Evolutionary conservation across 176 grass and related monocot genomes (phyloP), one percentile per base, ranked within the genome.

Genomic region (Otatea glauca): DNA sequence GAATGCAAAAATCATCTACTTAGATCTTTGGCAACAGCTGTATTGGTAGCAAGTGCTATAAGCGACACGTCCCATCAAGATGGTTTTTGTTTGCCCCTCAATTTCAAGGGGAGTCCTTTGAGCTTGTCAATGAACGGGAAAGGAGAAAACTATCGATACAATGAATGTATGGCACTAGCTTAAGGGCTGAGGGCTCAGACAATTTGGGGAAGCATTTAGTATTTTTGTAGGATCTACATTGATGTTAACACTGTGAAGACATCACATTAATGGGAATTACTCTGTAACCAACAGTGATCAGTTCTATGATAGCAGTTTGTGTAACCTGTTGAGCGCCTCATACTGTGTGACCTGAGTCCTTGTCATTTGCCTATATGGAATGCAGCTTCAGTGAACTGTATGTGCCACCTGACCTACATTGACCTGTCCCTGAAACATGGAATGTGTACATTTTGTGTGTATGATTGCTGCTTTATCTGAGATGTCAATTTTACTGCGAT

Each of bases 351-450:
- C 73, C 21, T 11, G 20, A 13, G 73, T 58, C 51, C 29, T 58
- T 76, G 73, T 16, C 53, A 53, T 23, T 49, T 71, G 72, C 72
- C 29, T 55, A 10, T 55, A n/a, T 37, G 27, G 51, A 76, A 76
- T 55, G 53, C 18, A 59, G 21, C 18, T 41, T 41, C 20, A 76
- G 34, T 14, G 53, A 24, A 55, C 51, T 54, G 65, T 56, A 58
- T 58, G 65, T 55, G 17, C 1, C 4, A 48, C 23, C 76, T 48
- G 7, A 21, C 24, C 12, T 68, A 18, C 77, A n/a, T 35, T 32
- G 56, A 21, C 39, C 53, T 12, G 47, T 80, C 47, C 62, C 27
- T 37, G 27, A 80, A 65, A 65, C 77, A 56, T 55, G 34, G 37
- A 20, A 10, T 55, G 9, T 49, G 9, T 56, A 55, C 72, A 37